Evolutionary conservation across 305 asterid species (phyloP).

Genomic region (Fraxinus greggii): DNA sequence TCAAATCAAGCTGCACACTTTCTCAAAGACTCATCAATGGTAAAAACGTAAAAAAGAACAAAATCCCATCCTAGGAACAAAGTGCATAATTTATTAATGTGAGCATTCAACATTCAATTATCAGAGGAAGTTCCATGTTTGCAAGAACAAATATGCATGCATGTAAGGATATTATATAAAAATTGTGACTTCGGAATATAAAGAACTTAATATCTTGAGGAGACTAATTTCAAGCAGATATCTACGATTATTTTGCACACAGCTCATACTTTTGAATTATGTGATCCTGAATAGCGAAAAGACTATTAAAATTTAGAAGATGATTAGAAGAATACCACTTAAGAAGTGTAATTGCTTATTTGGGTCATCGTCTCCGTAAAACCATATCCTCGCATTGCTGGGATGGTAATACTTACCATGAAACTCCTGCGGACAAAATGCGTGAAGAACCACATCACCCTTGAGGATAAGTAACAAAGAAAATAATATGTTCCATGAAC

Average conservation of each 20-base stretch:
- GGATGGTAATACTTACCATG: slow-evolving; percentile 90
- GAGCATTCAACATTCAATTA: background rate
- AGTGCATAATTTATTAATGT: slow-evolving; percentile 3
- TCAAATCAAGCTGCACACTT: slow-evolving; percentile 4
- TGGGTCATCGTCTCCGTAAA: slow-evolving; percentile 94
- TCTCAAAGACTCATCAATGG: background rate
- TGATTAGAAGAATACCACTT: slow-evolving; percentile 57
- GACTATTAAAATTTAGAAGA: slow-evolving; percentile 8
- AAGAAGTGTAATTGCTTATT: slow-evolving; percentile 74
- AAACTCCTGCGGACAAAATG: slow-evolving; percentile 62
- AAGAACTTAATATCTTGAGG: background rate
- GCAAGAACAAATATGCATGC: background rate
- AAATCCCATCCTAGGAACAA: background rate
- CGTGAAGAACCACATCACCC: slow-evolving; percentile 3
- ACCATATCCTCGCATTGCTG: slow-evolving; percentile 97
- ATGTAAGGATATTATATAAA: background rate
- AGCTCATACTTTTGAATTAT: background rate
- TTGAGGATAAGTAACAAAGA: background rate
- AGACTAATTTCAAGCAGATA: background rate
- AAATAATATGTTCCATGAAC: background rate
- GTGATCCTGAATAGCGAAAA: slow-evolving; percentile 2
- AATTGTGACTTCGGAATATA: background rate
- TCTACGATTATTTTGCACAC: background rate
- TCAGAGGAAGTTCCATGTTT: background rate
- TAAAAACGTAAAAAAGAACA: background rate